Base-by-base conservation (phyloP, 1,139 yeast species). In the Geotrichum carabidarum region DNA sequence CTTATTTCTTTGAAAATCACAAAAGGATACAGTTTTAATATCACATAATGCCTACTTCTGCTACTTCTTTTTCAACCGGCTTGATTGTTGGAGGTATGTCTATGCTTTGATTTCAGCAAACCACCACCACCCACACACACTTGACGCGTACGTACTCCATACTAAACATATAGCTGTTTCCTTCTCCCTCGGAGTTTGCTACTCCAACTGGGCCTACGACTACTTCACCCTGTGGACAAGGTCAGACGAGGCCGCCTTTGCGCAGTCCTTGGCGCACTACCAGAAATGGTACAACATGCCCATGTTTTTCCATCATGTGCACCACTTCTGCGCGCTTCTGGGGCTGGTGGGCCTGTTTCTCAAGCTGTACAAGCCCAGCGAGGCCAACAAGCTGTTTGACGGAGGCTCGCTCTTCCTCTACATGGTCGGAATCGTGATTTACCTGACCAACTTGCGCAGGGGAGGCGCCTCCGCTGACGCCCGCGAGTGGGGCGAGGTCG, bases 401-500 rank as follows among this genome's bases (percentile, higher is more conserved):
- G 95, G 94, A 62, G 96, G 93, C 46, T 76, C 95, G 11, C 75
- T 90, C 63, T 83, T 82, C 30, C 77, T 88, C 59, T 80, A 80
- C 66, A 83, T 90, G 71, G 74, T 83, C 44, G 86, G 85, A 9
- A 73, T 87, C 51, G 82, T 91, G 63, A 80, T 91, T 64, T 93
- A 90, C 72, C 75, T 90, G 66, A 86, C 96, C 63, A 93, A 93
- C 72, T 76, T 93, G 62, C 80, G 91, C 69, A 81, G 87, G 53
- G 99, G 99, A 51, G 76, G 84, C 51, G 79, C 79, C 63, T 81
- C 94, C 52, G 81, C 89, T 57, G 65, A 80, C 34, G 71, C 78
- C 57, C 90, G 91, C 47, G 76, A 81, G 58, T 93, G 98, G 97
- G 98, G 96, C 60, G 98, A 93, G 54, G 96, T 93, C 53, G 89